phyloP scores from a whole-genome alignment of 257 asterid species.

The Lavandula angustifolia region DNA sequence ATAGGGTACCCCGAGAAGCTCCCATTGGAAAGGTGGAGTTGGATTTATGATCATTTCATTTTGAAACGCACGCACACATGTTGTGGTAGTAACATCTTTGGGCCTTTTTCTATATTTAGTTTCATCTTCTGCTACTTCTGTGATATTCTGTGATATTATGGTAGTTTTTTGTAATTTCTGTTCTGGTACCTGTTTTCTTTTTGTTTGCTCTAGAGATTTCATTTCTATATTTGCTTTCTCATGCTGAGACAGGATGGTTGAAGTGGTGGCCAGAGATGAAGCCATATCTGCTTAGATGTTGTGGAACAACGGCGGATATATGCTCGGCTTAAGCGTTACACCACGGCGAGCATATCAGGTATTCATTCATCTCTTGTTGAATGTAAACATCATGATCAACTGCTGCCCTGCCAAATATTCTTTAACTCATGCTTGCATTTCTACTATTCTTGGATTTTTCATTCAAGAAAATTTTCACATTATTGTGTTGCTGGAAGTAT shows the following conservation, averaged over 20 bases:
- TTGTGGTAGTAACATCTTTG: slow-evolving; percentile 17
- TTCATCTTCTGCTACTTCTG: slow-evolving; percentile 1
- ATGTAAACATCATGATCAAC: not conserved
- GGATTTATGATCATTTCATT: slow-evolving; percentile 13
- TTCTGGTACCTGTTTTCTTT: not conserved
- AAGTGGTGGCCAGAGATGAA: slow-evolving; percentile 39
- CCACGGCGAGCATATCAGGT: slow-evolving; percentile 28
- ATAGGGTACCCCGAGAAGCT: slow-evolving; percentile 26
- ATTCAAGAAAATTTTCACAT: too few relatives aligned
- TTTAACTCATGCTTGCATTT: too few relatives aligned
- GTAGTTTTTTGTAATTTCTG: not conserved
- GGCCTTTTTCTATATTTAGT: not conserved
- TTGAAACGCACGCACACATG: not conserved
- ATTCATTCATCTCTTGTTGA: not conserved
- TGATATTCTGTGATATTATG: not conserved
- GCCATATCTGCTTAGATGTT: slow-evolving; percentile 49
- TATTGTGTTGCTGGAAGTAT: too few relatives aligned
- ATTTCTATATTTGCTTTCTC: not conserved
- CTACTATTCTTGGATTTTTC: too few relatives aligned
- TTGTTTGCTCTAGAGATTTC: slow-evolving; percentile 1
- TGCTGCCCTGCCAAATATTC: too few relatives aligned
- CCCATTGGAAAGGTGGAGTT: slow-evolving; percentile 28
- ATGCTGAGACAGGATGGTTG: slow-evolving; percentile 28
- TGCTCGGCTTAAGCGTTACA: slow-evolving; percentile 42
- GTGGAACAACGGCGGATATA: slow-evolving; percentile 39